Percentiles rank a stretch among this genome's conserved stretches.
phyloP scores from a whole-genome alignment of 345 rosid genomes.

The Lepidium sativum region DNA sequence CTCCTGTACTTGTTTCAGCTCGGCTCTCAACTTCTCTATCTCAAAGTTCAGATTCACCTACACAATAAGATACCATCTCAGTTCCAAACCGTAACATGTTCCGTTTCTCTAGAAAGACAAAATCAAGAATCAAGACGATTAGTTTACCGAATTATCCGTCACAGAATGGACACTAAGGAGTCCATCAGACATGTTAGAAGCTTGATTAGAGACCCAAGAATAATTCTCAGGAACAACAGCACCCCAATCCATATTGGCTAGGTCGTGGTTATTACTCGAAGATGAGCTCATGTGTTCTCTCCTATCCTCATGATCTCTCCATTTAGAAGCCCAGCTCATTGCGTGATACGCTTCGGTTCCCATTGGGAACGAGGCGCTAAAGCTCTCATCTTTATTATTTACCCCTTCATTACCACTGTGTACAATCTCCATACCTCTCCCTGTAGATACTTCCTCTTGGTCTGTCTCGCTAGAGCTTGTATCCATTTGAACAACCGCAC shows the following conservation, averaged over 20 bases:
- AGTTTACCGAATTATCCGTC: conserved; percentile 41
- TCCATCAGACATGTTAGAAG: conserved; percentile 44
- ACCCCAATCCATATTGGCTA: conserved; percentile 29
- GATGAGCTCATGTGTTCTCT: conserved; percentile 31
- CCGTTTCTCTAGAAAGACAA: neutral
- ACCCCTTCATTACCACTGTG: conserved; percentile 4
- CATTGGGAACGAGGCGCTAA: conserved; percentile 25
- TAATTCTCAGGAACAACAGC: conserved; percentile 36
- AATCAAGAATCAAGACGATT: neutral
- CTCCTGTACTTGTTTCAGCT: conserved; percentile 70
- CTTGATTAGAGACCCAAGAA: conserved; percentile 45
- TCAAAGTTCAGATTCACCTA: conserved; percentile 65
- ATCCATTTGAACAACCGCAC: conserved; percentile 8
- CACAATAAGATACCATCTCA: neutral
- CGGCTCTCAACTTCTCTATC: conserved; percentile 81
- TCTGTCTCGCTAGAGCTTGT: conserved; percentile 21
- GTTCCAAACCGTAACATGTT: neutral
- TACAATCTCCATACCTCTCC: conserved; percentile 13
- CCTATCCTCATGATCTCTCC: conserved; percentile 36
- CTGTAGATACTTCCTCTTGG: conserved; percentile 7
- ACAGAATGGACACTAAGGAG: conserved; percentile 31
- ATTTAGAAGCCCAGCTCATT: conserved; percentile 24
- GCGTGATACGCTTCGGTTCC: conserved; percentile 23
- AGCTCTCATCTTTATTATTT: conserved; percentile 16
- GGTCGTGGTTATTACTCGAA: conserved; percentile 33